Base-by-base conservation (phyloP, 208 protist genomes). In the Crithidia brevicula region DNA sequence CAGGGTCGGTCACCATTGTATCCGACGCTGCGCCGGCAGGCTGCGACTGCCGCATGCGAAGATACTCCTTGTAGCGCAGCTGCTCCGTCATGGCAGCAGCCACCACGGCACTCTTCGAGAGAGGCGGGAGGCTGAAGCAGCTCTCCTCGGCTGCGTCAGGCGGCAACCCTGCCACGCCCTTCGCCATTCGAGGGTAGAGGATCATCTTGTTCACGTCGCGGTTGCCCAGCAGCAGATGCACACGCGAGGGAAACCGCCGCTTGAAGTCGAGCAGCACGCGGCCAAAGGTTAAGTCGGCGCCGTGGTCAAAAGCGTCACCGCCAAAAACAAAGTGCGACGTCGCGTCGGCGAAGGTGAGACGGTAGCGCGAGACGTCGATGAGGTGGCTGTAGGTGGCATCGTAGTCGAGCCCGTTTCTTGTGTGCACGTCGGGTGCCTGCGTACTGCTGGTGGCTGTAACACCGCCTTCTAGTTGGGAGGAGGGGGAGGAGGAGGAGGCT, bases 191-290 rank as follows among this genome's bases (percentile, higher is more conserved):
- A 6, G 74, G 74, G 25, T 61, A 69, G 66, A 96, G 77, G 20
- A 85, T 76, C 80, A 96, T 87, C 74, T 97, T 97, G 82, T 96
- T 97, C 51, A 96, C 47, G 57, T 97, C 94, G 1, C 94, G 85
- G 74, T 97, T 97, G 16, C 94, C 94, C 11, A 96, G 79, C 42
- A 96, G 88, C 33, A 95, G 75, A 77, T 92, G 86, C 50, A 96
- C 92, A 18, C 91, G 85, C 1, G 79, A 51, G 3, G 91, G 89
- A 56, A 92, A 80, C 30, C 82, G 77, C 27, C 63, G 66, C 66
- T 96, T 88, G 61, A 97, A 88, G 73, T 86, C 79, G 23, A 96
- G 62, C 60, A 96, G 67, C 33, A 67, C 69, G 54, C 47, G 67
- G 0, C 77, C 78, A 54, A 96, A 83, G 15, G 75, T 72, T 20